Conservation (phyloP, 2,329 filamentous ascomycete species). For the Acrocalymma vagum region DNA sequence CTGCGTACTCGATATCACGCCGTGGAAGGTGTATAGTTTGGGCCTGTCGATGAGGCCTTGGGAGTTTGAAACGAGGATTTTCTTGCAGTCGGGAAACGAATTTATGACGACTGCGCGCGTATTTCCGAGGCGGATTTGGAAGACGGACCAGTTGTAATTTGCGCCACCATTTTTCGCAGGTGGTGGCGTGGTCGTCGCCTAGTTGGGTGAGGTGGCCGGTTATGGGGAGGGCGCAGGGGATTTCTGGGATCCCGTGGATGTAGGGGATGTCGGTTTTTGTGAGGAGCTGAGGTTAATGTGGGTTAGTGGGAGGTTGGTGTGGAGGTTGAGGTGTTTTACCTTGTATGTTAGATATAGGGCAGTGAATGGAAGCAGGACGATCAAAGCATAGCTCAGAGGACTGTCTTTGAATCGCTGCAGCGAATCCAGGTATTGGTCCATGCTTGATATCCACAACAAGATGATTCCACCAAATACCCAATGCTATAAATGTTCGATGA, state of each 20-base stretch:
- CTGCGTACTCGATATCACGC: constrained; percentile 57
- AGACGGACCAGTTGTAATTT: constrained; percentile 58
- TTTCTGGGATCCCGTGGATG: constrained; percentile 59
- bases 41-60: constrained; percentile 61
- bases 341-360: too few species aligned
- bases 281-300: too few species aligned
- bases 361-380: too few species aligned
- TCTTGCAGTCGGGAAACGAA: constrained; percentile 61
- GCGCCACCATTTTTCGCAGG: constrained; percentile 61
- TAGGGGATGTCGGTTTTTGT: constrained; percentile 61
- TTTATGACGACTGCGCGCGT: constrained; percentile 63
- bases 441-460: too few species aligned
- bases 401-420: too few species aligned
- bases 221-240: constrained; percentile 60
- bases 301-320: too few species aligned
- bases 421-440: too few species aligned
- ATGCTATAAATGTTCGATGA: too few species aligned
- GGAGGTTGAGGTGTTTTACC: too few species aligned
- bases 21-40: constrained; percentile 63
- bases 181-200: constrained; percentile 62
- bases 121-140: constrained; percentile 63
- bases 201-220: constrained; percentile 61
- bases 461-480: too few species aligned
- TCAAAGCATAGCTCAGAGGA: too few species aligned
- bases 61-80: constrained; percentile 59